phyloP scores from a whole-genome alignment of 441 rosid genomes.

The Corymbia calophylla region DNA sequence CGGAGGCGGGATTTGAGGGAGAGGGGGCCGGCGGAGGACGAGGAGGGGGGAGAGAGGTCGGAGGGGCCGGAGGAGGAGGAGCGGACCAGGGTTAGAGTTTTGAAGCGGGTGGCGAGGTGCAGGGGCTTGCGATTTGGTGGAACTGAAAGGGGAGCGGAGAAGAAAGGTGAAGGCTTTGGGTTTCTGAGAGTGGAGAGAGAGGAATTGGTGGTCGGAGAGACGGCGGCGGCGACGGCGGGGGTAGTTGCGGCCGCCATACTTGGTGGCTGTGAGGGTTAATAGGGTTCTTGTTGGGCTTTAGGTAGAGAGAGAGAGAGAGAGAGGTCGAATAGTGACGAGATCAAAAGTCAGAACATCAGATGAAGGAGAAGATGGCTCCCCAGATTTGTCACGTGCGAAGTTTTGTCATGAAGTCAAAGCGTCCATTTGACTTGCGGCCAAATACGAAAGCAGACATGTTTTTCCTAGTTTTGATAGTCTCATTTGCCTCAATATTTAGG shows the following conservation, averaged over 20 bases:
- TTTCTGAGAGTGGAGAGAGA: not conserved
- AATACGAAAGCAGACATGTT: not conserved
- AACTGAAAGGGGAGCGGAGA: not conserved
- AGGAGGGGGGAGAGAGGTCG: slow-evolving; percentile 10
- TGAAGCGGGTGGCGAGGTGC: slow-evolving; percentile 4
- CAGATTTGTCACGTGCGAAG: not conserved
- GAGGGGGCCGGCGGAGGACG: not conserved
- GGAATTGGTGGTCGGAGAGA: not conserved
- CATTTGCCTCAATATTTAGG: not conserved
- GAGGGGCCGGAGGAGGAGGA: slow-evolving; percentile 15
- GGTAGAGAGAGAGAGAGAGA: not conserved
- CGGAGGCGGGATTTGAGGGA: slow-evolving; percentile 72
- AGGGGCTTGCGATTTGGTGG: not conserved
- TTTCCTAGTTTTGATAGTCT: too few relatives aligned
- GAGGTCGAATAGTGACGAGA: not conserved
- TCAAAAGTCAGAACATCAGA: not conserved
- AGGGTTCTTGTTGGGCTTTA: not conserved
- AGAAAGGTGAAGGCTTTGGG: slow-evolving; percentile 5
- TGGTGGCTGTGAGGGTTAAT: not conserved
- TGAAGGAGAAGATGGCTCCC: not conserved
- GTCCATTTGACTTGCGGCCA: too few relatives aligned
- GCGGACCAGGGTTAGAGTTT: slow-evolving; percentile 26
- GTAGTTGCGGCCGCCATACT: not conserved
- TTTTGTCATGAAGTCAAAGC: not conserved
- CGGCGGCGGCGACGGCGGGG: not conserved